These are phyloP conservation scores for Ramichloridium luteum DNA, from an alignment of 2,329 filamentous ascomycete species.

Conservation along the genomic window DNA sequence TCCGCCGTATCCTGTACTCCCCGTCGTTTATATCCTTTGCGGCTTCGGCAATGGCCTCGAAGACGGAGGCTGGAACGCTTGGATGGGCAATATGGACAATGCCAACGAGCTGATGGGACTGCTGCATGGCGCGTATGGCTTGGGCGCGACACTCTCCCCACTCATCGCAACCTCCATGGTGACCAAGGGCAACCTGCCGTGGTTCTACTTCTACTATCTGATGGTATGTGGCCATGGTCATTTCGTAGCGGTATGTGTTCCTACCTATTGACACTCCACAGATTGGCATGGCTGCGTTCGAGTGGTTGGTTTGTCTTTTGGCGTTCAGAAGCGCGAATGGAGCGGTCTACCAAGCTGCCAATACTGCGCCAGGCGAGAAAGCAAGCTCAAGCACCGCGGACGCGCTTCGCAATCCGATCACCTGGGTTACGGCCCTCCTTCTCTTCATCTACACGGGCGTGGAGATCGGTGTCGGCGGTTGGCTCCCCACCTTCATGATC, in stretches of 20 bases:
- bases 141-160: slow-evolving; percentile 54
- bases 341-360: slow-evolving; percentile 2
- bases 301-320: slow-evolving; percentile 2
- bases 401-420: slow-evolving; percentile 6
- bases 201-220: slow-evolving; percentile 62
- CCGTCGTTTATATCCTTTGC: slow-evolving; percentile 47
- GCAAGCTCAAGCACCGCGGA: no score
- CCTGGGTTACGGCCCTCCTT: slow-evolving; percentile 8
- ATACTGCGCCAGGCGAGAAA: no score
- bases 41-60: slow-evolving; percentile 57
- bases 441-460: slow-evolving; percentile 8
- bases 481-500: slow-evolving; percentile 10
- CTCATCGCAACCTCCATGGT: slow-evolving; percentile 59
- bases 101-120: slow-evolving; percentile 60
- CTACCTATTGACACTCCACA: no score
- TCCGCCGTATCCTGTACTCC: slow-evolving; percentile 52
- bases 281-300: slow-evolving; percentile 3
- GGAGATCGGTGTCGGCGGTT: slow-evolving; percentile 8
- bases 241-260: no score
- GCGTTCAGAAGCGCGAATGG: slow-evolving; percentile 6
- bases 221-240: slow-evolving; percentile 46
- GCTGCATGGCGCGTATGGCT: slow-evolving; percentile 56
- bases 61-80: slow-evolving; percentile 45
- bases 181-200: slow-evolving; percentile 43
- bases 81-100: slow-evolving; percentile 56